A percentile compares a stretch with the other conserved stretches of the same genome.
phyloP scores from a whole-genome alignment of 371 early-diverging fungal species.

The Sporodiniella umbellata region DNA sequence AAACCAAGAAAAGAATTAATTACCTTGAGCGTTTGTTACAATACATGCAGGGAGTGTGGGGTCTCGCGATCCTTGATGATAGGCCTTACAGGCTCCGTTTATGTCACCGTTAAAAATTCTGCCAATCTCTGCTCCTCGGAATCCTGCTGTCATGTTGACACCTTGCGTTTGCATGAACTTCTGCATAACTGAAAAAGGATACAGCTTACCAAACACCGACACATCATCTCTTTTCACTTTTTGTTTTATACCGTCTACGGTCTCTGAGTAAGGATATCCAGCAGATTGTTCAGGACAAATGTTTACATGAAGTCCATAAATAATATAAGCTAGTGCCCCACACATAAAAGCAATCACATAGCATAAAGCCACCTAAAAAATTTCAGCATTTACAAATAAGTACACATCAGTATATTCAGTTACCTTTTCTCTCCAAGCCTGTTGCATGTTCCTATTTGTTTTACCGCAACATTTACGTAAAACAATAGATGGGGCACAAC shows the following conservation, averaged over 20 bases:
- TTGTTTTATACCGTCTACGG: conserved; percentile 19
- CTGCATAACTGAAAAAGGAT: conserved; percentile 30
- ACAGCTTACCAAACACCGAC: conserved; percentile 47
- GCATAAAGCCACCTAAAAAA: conserved; percentile 53
- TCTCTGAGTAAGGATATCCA: conserved; percentile 27
- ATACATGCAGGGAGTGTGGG: conserved; percentile 27
- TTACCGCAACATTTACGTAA: conserved; percentile 46
- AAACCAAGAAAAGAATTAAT: too few relatives aligned
- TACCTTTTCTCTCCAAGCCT: conserved; percentile 74
- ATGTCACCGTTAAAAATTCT: conserved; percentile 47
- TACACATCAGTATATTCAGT: not conserved
- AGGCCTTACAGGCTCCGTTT: conserved; percentile 31
- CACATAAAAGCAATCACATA: conserved; percentile 69
- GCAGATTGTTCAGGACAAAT: conserved; percentile 40
- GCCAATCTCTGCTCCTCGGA: conserved; percentile 43
- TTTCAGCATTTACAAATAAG: not conserved
- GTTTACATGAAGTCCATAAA: conserved; percentile 57
- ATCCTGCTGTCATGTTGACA: conserved; percentile 39
- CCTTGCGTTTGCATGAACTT: conserved; percentile 28
- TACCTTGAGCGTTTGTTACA: conserved; percentile 40
- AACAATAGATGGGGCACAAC: conserved; percentile 47
- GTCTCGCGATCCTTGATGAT: conserved; percentile 15
- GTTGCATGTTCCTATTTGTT: conserved; percentile 46
- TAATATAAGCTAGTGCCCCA: conserved; percentile 65
- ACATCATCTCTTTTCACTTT: conserved; percentile 25